These are phyloP conservation scores for Gossypium anomalum DNA, from an alignment of 345 rosid genomes.

Conservation along the genomic window DNA sequence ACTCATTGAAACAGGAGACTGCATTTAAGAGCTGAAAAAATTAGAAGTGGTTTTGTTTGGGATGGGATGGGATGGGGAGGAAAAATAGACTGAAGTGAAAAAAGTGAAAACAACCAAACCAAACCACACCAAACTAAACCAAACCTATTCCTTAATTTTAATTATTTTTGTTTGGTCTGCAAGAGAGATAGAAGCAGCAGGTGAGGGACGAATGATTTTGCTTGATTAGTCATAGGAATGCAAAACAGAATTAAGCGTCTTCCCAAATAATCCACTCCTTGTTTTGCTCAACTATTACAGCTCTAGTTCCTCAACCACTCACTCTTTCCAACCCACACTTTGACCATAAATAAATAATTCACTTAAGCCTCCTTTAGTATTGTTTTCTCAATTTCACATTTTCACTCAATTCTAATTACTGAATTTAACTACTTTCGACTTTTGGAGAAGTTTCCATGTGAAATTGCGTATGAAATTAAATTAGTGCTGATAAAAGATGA, in stretches of 20 bases:
- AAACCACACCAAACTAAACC: background rate
- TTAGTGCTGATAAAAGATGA: no score
- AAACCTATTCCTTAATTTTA: background rate
- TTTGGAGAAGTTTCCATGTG: no score
- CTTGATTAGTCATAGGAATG: no score
- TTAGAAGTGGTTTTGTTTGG: background rate
- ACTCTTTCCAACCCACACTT: background rate
- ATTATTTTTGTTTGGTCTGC: background rate
- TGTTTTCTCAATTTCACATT: no score
- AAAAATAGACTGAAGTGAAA: constrained; percentile 10
- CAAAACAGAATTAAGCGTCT: background rate
- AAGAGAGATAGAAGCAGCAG: background rate
- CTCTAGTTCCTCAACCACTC: background rate
- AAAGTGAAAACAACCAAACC: background rate
- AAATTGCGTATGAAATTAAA: no score
- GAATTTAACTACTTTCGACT: no score
- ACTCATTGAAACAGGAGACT: background rate
- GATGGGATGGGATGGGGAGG: constrained; percentile 6
- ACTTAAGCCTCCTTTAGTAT: no score
- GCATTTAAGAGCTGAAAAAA: constrained; percentile 4
- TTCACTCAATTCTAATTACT: no score
- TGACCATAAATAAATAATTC: background rate
- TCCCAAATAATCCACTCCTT: background rate
- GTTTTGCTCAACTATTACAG: background rate
- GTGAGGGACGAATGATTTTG: background rate